A percentile compares a stretch with the other conserved stretches of the same genome.
These are phyloP conservation scores for Pseudonectria buxi DNA, from an alignment of 2,329 filamentous ascomycete genomes.

Conservation along the genomic window DNA sequence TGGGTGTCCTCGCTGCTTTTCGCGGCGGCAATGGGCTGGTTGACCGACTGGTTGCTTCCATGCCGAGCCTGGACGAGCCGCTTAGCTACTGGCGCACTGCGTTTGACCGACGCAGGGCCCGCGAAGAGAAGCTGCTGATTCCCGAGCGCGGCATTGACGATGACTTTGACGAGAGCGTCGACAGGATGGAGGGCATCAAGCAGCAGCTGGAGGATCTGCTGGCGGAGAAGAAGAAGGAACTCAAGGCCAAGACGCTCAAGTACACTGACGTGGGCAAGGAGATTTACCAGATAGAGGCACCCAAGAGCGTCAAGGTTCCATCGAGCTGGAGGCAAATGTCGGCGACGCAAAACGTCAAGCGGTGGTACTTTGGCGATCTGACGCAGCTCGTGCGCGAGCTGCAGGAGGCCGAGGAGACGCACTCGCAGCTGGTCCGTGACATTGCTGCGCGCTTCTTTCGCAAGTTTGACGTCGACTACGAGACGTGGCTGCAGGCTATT, in stretches of 20 bases:
- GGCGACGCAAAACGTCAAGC: slow-evolving; percentile 79
- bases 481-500: slow-evolving; percentile 80
- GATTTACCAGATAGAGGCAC: slow-evolving; percentile 90
- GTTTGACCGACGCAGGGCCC: slow-evolving; percentile 77
- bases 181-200: slow-evolving; percentile 69
- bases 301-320: slow-evolving; percentile 78
- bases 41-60: slow-evolving; percentile 71
- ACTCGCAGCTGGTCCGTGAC: slow-evolving; percentile 83
- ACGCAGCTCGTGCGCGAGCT: slow-evolving; percentile 75
- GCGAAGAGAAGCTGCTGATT: slow-evolving; percentile 72
- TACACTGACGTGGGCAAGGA: slow-evolving; percentile 91
- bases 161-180: slow-evolving; percentile 82
- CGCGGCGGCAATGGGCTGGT: slow-evolving; percentile 76
- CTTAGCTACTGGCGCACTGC: slow-evolving; percentile 84
- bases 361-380: slow-evolving; percentile 87
- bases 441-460: slow-evolving; percentile 76
- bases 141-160: slow-evolving; percentile 83
- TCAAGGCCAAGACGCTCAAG: slow-evolving; percentile 67
- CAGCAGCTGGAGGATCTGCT: slow-evolving; percentile 65
- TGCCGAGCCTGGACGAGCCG: slow-evolving; percentile 74
- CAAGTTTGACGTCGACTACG: slow-evolving; percentile 82
- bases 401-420: slow-evolving; percentile 90
- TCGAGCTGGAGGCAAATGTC: slow-evolving; percentile 95
- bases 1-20: slow-evolving; percentile 68
- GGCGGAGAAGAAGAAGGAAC: slow-evolving; percentile 61